These are phyloP conservation scores for Rhododendron williamsianum DNA, from an alignment of 148 eudicot genomes.

Conservation along the genomic window DNA sequence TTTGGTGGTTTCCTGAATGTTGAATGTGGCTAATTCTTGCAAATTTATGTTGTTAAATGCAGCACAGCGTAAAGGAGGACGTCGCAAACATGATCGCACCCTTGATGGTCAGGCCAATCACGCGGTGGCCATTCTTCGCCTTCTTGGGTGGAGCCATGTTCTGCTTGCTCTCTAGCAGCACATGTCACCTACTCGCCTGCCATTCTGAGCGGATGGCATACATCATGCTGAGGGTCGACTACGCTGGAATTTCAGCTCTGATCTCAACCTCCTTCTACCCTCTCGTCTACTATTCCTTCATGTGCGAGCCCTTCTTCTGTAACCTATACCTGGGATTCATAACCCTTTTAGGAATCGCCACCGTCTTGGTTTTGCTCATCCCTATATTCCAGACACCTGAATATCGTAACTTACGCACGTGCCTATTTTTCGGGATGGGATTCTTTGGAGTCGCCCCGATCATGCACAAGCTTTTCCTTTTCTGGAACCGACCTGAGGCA, in stretches of 20 bases:
- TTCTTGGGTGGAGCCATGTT: constrained; percentile 97
- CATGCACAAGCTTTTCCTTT: constrained; percentile 67
- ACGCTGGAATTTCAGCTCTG: constrained; percentile 89
- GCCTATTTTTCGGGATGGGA: constrained; percentile 78
- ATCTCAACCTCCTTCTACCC: constrained; percentile 95
- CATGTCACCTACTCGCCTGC: constrained; percentile 82
- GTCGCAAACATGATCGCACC: constrained; percentile 71
- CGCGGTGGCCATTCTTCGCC: constrained; percentile 92
- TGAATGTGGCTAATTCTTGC: not conserved
- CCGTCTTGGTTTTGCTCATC: constrained; percentile 59
- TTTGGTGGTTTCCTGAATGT: not conserved
- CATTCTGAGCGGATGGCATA: constrained; percentile 75
- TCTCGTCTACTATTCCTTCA: constrained; percentile 87
- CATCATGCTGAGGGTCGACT: constrained; percentile 84
- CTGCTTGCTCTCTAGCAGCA: constrained; percentile 81
- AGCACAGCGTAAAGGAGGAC: constrained; percentile 67
- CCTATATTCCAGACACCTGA: constrained; percentile 75
- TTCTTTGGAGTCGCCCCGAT: constrained; percentile 66
- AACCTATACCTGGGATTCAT: constrained; percentile 84
- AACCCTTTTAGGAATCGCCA: constrained; percentile 57
- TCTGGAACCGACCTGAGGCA: constrained; percentile 78
- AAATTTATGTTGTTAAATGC: constrained; percentile 18
- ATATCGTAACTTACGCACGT: constrained; percentile 49
- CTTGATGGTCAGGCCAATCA: constrained; percentile 52
- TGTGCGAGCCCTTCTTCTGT: constrained; percentile 89